Base-by-base conservation (phyloP, 495 filamentous ascomycete species). In the Cercophora samala region DNA sequence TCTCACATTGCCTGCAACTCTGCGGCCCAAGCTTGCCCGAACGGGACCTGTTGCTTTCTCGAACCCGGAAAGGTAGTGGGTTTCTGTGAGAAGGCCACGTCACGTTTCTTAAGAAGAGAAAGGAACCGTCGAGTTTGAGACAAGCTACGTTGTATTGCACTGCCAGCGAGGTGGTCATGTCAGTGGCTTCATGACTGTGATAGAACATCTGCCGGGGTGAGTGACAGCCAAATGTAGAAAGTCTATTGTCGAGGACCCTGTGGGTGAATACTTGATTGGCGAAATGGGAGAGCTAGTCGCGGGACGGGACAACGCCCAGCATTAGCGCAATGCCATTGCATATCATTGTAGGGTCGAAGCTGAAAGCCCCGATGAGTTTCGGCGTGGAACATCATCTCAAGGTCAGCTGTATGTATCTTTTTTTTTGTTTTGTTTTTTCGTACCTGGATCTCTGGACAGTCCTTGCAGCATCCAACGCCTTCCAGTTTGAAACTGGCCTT, bases 11-110 rank as follows among this genome's bases (percentile, higher is more conserved):
- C 6, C 37, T 46, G 37, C 37, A 17, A 46, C 37, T 46, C 37
- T 46, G 37, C 37, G 37, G 37, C 58, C 58, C 58, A 22, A 60
- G 26, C 24, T 60, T 58, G 19, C 19, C 23, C 54, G 54, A 24
- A 58, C 23, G 54, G 54, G 54, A 23, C 23, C 23, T 18, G 17
- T 17, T 60, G 15, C 17, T 60, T 18, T 23, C 18, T 18, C 17
- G 58, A 25, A 60, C 3, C 23, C 11, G 37, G 37, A 46, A 5
- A 17, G 37, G 37, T 9, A 46, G 5, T 46, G 37, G 37, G 37
- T 46, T 46, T 46, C 37, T 9, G 37, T 46, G 37, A 18, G 37
- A 29, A 29, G 37, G 37, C 6, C 37, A 9, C 37, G 37, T 46
- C 37, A 46, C 37, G 37, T 46, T 46, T 46, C 37, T 46, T 13